phyloP scores from a whole-genome alignment of 129 eudicot species.

The Sambucus nigra region DNA sequence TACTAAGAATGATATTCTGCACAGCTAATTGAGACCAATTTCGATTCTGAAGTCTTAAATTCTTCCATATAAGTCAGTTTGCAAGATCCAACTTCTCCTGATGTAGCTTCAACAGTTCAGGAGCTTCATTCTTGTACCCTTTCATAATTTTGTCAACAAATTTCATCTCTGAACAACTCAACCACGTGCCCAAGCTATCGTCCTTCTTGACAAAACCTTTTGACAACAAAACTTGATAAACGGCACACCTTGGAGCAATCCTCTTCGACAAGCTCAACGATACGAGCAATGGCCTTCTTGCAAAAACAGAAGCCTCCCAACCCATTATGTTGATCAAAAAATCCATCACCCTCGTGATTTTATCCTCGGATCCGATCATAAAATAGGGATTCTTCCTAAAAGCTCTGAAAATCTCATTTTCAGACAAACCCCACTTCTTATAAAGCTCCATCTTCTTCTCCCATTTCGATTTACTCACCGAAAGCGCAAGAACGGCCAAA shows the following conservation, averaged over 20 bases:
- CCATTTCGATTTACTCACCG: conserved; percentile 10
- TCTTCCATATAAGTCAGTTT: too few relatives aligned
- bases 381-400: conserved; percentile 31
- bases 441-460: conserved; percentile 27
- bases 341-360: conserved; percentile 29
- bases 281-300: conserved; percentile 13
- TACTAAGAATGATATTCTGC: too few relatives aligned
- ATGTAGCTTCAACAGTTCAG: conserved; percentile 27
- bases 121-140: conserved; percentile 19
- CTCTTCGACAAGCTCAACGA: conserved; percentile 32
- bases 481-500: background rate
- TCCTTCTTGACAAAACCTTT: conserved; percentile 23
- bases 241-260: conserved; percentile 37
- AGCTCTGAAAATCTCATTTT: conserved; percentile 29
- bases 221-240: conserved; percentile 23
- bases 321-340: conserved; percentile 34
- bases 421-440: conserved; percentile 32
- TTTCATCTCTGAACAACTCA: conserved; percentile 12
- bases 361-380: conserved; percentile 32
- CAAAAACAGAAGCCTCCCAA: conserved; percentile 20
- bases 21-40: too few relatives aligned
- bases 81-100: conserved; percentile 4
- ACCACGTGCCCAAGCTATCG: conserved; percentile 12
- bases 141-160: conserved; percentile 25
- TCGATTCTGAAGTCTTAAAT: too few relatives aligned